Conservation (phyloP, 148 eudicot genomes). For the Amaranthus palmeri region DNA sequence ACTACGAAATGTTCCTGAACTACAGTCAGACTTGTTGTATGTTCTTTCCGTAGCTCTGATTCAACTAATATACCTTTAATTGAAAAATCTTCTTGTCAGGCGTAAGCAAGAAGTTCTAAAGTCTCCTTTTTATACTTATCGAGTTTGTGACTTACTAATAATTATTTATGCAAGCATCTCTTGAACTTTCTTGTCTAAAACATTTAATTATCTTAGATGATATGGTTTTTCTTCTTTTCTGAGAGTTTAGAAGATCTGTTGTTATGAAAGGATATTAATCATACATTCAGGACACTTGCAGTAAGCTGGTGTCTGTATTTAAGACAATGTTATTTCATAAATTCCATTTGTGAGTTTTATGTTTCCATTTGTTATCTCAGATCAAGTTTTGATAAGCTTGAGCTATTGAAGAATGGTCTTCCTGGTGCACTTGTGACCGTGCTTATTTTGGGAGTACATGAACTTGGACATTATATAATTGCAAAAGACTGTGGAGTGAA, state of each 20-base stretch:
- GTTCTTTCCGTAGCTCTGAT: slow-evolving; percentile 19
- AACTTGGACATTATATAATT: slow-evolving; percentile 74
- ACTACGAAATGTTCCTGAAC: slow-evolving; percentile 88
- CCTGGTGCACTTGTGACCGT: slow-evolving; percentile 94
- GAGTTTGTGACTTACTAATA: background rate
- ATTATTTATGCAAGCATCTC: background rate
- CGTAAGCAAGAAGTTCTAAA: background rate
- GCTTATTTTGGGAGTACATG: slow-evolving; percentile 77
- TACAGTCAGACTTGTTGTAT: slow-evolving; percentile 80
- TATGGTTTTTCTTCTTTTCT: slow-evolving; percentile 2
- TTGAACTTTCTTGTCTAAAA: background rate
- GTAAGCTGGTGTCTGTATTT: background rate
- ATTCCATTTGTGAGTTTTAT: background rate
- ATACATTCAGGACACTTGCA: background rate
- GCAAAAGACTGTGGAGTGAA: slow-evolving; percentile 67
- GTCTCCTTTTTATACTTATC: background rate
- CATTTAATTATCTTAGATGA: background rate
- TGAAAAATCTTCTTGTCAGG: background rate
- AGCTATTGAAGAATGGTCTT: slow-evolving; percentile 73
- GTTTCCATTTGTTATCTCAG: slow-evolving; percentile 41
- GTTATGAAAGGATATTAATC: background rate
- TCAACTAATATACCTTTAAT: background rate
- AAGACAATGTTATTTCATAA: background rate
- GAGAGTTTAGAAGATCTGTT: background rate
- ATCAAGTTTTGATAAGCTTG: slow-evolving; percentile 72